A percentile compares a stretch with the other conserved stretches of the same genome.
Conservation (phyloP, 805 yeast species). For the Wickerhamomyces ciferrii region DNA sequence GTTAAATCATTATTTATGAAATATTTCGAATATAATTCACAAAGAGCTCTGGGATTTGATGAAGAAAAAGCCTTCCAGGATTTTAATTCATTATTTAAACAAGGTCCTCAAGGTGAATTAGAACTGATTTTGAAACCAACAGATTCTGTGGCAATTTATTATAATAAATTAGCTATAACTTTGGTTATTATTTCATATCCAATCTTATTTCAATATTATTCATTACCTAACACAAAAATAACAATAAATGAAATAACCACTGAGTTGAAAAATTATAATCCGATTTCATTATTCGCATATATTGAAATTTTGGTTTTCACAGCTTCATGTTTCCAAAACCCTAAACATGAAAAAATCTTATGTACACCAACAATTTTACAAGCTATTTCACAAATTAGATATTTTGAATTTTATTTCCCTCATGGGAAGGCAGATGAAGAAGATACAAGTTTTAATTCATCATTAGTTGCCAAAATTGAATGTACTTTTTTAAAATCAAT, state of each 20-base stretch:
- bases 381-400: neutral
- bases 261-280: no score
- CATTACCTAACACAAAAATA: no score
- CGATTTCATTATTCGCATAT: neutral
- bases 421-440: neutral
- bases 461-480: neutral
- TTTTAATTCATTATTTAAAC: neutral
- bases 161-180: neutral
- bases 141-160: neutral
- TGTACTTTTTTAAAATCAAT: neutral
- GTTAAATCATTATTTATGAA: neutral
- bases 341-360: neutral
- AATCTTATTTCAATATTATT: neutral
- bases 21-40: neutral
- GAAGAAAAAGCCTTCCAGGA: neutral
- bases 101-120: neutral
- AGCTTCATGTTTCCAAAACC: neutral
- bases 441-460: neutral
- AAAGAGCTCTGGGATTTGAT: neutral
- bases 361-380: neutral
- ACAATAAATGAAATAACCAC: no score
- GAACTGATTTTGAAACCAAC: neutral
- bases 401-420: neutral
- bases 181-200: neutral
- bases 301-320: neutral